These are phyloP conservation scores for Jaltomata sinuosa DNA, from an alignment of 257 asterid genomes.

Conservation along the genomic window DNA sequence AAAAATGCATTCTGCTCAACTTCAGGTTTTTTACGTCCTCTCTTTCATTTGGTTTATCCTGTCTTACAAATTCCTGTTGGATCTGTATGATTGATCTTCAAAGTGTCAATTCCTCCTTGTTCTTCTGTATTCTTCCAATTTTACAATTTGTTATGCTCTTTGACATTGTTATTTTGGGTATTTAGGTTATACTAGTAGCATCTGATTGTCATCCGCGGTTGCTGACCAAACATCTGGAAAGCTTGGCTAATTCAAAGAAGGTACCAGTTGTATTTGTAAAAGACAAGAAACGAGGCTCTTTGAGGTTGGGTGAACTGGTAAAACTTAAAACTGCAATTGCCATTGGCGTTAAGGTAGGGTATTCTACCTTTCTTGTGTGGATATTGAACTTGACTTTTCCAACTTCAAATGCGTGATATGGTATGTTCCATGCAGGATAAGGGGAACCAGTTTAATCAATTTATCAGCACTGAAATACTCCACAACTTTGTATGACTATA, in stretches of 20 bases:
- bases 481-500: neutral
- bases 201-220: conserved; percentile 79
- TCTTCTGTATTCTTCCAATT: neutral
- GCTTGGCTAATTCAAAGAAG: conserved; percentile 60
- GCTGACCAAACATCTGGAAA: conserved; percentile 65
- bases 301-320: conserved; percentile 67
- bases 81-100: neutral
- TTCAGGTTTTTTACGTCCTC: conserved; percentile 38
- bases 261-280: conserved; percentile 58
- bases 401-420: neutral
- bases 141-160: neutral
- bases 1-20: conserved; percentile 20
- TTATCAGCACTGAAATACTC: conserved; percentile 10
- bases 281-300: conserved; percentile 64
- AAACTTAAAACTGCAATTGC: conserved; percentile 78
- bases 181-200: conserved; percentile 64
- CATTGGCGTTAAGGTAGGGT: conserved; percentile 65
- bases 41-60: neutral
- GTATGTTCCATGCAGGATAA: conserved; percentile 35
- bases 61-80: neutral
- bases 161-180: neutral
- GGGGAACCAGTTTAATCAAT: conserved; percentile 44
- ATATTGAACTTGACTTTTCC: neutral
- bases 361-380: neutral
- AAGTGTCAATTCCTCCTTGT: neutral